phyloP scores from a whole-genome alignment of 345 rosid species.

The Populus nigra region DNA sequence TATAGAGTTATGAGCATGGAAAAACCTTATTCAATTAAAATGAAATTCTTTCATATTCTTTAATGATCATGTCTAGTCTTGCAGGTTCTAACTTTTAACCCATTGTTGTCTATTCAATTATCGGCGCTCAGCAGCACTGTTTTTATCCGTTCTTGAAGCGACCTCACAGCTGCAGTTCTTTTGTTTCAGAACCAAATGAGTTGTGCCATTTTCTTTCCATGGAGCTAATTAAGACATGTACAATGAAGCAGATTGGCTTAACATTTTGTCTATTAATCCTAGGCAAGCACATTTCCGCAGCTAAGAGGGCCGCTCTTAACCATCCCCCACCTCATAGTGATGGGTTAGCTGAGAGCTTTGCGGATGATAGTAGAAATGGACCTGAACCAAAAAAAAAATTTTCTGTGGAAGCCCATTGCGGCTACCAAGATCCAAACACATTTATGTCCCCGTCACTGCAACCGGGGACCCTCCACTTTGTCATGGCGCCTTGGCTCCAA shows the following conservation, averaged over 20 bases:
- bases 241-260: not conserved
- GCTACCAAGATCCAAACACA: not conserved
- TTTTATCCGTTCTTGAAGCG: not conserved
- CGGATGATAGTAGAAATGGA: not conserved
- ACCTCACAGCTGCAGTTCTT: not conserved
- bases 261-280: not conserved
- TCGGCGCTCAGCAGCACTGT: not conserved
- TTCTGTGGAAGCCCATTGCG: not conserved
- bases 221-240: not conserved
- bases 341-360: not conserved
- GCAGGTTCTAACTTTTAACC: too few relatives aligned
- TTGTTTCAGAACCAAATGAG: not conserved
- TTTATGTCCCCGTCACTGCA: not conserved
- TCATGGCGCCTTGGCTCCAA: not conserved
- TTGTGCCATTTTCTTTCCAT: not conserved
- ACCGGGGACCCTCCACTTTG: not conserved
- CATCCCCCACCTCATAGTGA: not conserved
- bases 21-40: slow-evolving; percentile 42
- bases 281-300: too few relatives aligned
- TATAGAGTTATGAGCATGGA: slow-evolving; percentile 52
- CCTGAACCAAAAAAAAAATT: not conserved
- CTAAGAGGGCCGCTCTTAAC: not conserved
- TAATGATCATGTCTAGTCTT: not conserved
- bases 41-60: slow-evolving; percentile 38
- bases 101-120: not conserved